A percentile compares a stretch with the other conserved stretches of the same genome.
Evolutionary conservation across 352 stramenopile genomes (phyloP).

Genomic region (Ophiocytium majus): DNA sequence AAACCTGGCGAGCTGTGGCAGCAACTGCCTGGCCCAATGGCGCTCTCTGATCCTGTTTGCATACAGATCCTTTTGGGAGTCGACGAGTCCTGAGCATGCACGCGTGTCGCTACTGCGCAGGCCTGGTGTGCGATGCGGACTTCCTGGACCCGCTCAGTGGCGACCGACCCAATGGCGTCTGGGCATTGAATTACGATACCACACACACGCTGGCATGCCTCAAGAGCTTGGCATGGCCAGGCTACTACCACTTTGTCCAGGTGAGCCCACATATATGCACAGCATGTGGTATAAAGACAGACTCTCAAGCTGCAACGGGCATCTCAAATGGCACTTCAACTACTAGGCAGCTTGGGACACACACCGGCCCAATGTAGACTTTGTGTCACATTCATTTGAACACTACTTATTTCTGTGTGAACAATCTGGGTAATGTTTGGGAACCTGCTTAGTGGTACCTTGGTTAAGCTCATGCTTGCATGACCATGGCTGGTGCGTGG

Average conservation of each 20-base stretch:
- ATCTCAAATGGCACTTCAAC: neutral
- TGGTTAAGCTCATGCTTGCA: too few relatives aligned
- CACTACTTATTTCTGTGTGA: neutral
- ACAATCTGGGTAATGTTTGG: too few relatives aligned
- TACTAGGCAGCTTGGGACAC: too few relatives aligned
- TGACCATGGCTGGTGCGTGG: too few relatives aligned
- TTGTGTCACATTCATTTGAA: neutral
- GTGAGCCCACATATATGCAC: constrained; percentile 15
- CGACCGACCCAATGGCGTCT: constrained; percentile 56
- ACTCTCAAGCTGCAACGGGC: neutral
- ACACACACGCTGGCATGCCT: constrained; percentile 44
- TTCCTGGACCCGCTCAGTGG: constrained; percentile 58
- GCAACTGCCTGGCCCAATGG: too few relatives aligned
- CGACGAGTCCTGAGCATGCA: neutral
- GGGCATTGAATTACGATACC: constrained; percentile 50
- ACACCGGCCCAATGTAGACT: too few relatives aligned
- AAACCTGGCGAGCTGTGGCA: too few relatives aligned
- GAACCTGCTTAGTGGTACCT: too few relatives aligned
- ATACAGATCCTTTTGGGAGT: neutral
- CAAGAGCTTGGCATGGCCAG: constrained; percentile 57
- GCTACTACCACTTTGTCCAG: constrained; percentile 61
- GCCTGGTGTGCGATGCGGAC: constrained; percentile 44
- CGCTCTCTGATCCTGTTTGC: neutral
- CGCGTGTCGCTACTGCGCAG: neutral
- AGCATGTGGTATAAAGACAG: neutral